Evolutionary conservation across 257 asterid genomes (phyloP).

Genomic region (Nicotiana paniculata): DNA sequence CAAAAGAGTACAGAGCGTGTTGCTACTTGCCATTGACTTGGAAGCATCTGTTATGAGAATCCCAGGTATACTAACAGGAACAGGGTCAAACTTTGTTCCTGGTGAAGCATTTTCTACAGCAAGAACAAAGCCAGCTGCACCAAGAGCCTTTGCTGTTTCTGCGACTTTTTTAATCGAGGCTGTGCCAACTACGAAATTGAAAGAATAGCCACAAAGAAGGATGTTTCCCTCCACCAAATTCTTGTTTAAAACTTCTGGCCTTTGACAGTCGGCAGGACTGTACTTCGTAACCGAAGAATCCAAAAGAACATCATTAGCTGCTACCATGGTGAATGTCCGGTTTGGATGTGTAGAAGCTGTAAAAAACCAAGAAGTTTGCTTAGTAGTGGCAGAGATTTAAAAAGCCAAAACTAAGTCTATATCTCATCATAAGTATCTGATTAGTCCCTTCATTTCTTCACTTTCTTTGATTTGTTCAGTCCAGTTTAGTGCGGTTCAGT

Average conservation of each 20-base stretch:
- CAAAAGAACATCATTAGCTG: conserved; percentile 88
- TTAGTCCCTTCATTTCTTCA: neutral
- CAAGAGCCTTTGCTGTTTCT: conserved; percentile 79
- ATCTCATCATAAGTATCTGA: neutral
- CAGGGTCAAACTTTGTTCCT: conserved; percentile 89
- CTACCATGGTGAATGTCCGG: conserved; percentile 72
- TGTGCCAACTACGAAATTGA: conserved; percentile 81
- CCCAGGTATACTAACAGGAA: conserved; percentile 83
- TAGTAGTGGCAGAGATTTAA: conserved; percentile 11
- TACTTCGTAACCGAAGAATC: conserved; percentile 60
- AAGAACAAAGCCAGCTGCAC: conserved; percentile 91
- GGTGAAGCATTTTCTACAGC: conserved; percentile 95
- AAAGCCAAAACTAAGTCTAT: neutral
- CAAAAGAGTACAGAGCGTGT: conserved; percentile 9
- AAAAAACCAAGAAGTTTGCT: conserved; percentile 17
- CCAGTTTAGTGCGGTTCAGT: neutral
- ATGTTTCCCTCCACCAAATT: conserved; percentile 83
- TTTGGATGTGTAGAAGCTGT: conserved; percentile 91
- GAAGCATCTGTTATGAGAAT: conserved; percentile 68
- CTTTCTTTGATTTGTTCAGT: neutral
- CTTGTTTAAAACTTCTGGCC: conserved; percentile 84
- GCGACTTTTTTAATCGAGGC: conserved; percentile 80
- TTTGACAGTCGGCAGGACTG: conserved; percentile 86
- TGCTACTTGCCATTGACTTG: conserved; percentile 59
- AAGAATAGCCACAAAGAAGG: conserved; percentile 95